These are phyloP conservation scores for Diutina sp. DNA, from an alignment of 1,139 yeast species.

Conservation along the genomic window DNA sequence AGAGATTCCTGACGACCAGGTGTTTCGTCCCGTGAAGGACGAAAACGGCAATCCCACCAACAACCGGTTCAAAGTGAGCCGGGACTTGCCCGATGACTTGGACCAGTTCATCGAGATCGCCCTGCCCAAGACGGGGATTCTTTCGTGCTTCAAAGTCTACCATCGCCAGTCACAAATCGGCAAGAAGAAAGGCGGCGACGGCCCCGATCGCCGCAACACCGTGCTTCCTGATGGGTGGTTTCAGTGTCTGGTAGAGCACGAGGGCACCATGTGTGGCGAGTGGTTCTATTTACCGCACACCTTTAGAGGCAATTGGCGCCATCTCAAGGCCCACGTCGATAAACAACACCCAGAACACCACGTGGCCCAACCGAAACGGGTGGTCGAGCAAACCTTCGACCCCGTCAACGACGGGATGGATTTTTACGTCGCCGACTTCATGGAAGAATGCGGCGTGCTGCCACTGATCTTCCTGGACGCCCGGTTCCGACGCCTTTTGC, in stretches of 20 bases:
- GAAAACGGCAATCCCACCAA: neutral
- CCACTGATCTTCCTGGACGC: constrained; percentile 1
- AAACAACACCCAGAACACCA: neutral
- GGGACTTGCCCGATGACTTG: neutral
- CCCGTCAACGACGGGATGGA: neutral
- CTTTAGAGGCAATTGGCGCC: neutral
- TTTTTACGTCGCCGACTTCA: neutral
- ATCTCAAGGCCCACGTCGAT: neutral
- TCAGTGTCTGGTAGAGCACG: neutral
- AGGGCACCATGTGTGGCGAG: neutral
- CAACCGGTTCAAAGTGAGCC: neutral
- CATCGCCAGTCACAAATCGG: neutral
- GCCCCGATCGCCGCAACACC: neutral
- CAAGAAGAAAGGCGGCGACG: neutral
- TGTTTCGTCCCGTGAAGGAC: neutral
- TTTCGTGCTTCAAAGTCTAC: neutral
- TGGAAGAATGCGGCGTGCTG: neutral
- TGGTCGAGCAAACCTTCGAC: neutral
- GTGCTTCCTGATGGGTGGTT: neutral
- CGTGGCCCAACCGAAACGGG: neutral
- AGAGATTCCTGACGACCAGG: neutral
- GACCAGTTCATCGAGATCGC: neutral
- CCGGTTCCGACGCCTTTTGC: neutral
- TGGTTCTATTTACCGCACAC: neutral
- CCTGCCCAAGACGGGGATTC: neutral